Percentiles rank a stretch among this genome's conserved stretches.
These are phyloP conservation scores for Akanthomyces dipterigenus DNA, from an alignment of 2,329 filamentous ascomycete species.

Conservation along the genomic window DNA sequence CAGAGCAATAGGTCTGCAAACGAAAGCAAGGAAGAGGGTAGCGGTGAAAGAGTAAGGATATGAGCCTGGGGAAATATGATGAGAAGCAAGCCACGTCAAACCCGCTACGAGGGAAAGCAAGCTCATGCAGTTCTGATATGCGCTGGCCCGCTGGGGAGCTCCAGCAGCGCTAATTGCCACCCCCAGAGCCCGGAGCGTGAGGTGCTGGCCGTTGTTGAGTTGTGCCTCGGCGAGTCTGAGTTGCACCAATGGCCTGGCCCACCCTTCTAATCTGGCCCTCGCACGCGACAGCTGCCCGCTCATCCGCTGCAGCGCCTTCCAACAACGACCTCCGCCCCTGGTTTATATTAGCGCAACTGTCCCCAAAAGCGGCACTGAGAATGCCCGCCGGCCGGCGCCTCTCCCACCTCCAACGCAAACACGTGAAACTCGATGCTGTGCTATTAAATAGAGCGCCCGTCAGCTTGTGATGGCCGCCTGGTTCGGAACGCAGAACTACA, in stretches of 20 bases:
- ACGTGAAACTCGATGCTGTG: background rate
- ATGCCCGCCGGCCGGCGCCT: background rate
- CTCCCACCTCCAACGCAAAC: background rate
- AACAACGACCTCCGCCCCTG: background rate
- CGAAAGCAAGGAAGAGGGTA: background rate
- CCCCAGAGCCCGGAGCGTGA: background rate
- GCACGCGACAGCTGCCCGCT: background rate
- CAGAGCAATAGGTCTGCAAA: background rate
- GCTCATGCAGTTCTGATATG: background rate
- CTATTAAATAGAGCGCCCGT: no score
- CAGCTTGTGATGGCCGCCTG: no score
- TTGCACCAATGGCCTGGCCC: background rate
- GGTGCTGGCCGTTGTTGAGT: background rate
- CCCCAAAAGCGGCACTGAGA: background rate
- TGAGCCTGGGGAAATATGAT: background rate
- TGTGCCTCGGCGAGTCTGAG: constrained; percentile 10
- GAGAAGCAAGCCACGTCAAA: background rate
- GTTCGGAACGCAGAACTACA: no score
- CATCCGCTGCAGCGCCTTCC: background rate
- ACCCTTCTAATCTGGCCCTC: background rate
- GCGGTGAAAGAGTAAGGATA: background rate
- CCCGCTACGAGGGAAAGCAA: background rate
- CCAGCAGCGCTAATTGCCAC: constrained; percentile 1
- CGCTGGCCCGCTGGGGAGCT: background rate
- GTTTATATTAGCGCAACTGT: background rate